Base-by-base conservation (phyloP, 1,139 yeast genomes). In the Scheffersomyces insectosa region DNA sequence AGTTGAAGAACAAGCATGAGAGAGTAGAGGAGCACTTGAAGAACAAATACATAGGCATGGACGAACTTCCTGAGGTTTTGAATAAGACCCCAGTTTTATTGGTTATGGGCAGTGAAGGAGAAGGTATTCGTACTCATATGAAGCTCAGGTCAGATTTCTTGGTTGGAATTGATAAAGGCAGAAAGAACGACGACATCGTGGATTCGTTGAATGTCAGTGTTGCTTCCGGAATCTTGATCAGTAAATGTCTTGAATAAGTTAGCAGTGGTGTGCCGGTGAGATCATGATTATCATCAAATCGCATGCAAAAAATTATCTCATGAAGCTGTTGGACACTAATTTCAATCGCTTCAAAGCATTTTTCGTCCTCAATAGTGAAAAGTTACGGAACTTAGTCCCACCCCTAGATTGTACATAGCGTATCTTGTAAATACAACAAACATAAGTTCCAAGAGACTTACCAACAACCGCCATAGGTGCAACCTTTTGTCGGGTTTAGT, bases 141-240 rank as follows among this genome's bases (percentile, higher is more conserved):
- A 70, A 79, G 46, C 67, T 79, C 44, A 70, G 83, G 49, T 81
- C 91, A 42, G 89, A 88, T 50, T 83, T 72, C 55, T 68, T 79
- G 42, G 91, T 83, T 8, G 77, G 80, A 20, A 70, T 88, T 57
- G 65, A 65, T 29, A 65, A 66, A 27, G 52, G 57, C 14, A 52
- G 73, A 35, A 61, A 56, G 23, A 70, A 62, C 5, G 73, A 70
- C 42, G 56, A 56, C 2, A 65, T 80, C 12, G 83, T 90, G 31
- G 97, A 89, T 57, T 87, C 96, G 16, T 69, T 90, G 53, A 90
- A 90, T 59, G 97, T 88, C 32, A 87, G 95, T 57, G 97, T 90
- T 4, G 97, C 97, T 1, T 78, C 91, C 2, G 95, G 91, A 1
- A 59, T 89, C 30, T 59, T 88, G 41, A 64, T 88, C 27, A 69